A percentile compares a stretch with the other conserved stretches of the same genome.
Evolutionary conservation across 805 yeast genomes (phyloP).

Genomic region (Zygoascus flipseniorum): DNA sequence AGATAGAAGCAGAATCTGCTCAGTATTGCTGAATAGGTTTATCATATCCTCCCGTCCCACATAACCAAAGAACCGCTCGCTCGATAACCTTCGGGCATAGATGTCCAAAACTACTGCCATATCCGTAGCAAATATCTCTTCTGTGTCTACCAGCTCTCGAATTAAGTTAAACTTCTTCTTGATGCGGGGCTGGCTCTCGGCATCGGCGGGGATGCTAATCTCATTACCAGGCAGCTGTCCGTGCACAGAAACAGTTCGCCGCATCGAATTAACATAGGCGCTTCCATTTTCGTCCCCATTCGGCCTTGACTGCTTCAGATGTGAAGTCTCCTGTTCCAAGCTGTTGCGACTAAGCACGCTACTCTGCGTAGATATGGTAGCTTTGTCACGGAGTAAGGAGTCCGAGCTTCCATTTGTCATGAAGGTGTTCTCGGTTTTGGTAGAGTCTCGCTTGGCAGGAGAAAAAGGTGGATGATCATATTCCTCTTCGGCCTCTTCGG

Average conservation of each 20-base stretch:
- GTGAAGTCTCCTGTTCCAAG: background rate
- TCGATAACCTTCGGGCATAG: conserved; percentile 22
- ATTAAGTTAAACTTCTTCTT: conserved; percentile 24
- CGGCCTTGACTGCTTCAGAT: background rate
- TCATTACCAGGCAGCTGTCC: background rate
- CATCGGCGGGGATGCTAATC: background rate
- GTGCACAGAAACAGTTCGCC: background rate
- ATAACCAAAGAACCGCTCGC: conserved; percentile 16
- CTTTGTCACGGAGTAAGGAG: background rate
- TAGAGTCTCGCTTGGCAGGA: background rate
- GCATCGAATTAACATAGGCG: background rate
- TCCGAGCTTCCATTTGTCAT: background rate
- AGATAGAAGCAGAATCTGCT: conserved; percentile 26
- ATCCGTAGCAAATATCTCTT: conserved; percentile 30
- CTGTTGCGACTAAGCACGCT: background rate
- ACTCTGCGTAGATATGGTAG: background rate
- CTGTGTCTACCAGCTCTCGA: conserved; percentile 32
- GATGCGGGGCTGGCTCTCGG: conserved; percentile 9
- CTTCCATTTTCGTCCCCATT: background rate
- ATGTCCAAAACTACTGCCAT: conserved; percentile 29
- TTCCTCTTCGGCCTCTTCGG: background rate
- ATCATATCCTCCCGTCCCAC: conserved; percentile 22
- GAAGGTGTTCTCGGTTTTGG: background rate
- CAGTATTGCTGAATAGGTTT: conserved; percentile 26
- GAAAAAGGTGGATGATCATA: background rate